Conservation (phyloP, 371 early-diverging fungal species). For the Mortierella sp. region DNA sequence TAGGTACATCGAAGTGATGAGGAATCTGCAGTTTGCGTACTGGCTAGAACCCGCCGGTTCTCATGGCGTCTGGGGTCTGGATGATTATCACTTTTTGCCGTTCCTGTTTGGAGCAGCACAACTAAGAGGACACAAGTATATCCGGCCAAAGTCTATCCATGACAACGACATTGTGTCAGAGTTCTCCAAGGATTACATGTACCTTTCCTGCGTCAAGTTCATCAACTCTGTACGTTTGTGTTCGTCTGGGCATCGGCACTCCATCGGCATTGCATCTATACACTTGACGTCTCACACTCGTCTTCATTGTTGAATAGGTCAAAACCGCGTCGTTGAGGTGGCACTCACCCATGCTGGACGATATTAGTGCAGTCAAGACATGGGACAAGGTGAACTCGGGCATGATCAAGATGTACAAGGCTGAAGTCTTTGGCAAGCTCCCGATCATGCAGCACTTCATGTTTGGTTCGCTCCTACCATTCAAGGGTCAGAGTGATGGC, state of each 20-base stretch:
- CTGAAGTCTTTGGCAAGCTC: constrained; percentile 94
- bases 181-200: constrained; percentile 90
- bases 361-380: constrained; percentile 90
- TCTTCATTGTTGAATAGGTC: constrained; percentile 22
- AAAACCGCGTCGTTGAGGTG: constrained; percentile 72
- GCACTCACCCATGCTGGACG: constrained; percentile 98
- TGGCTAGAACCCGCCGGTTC: constrained; percentile 99
- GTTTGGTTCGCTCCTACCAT: constrained; percentile 83
- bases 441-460: constrained; percentile 99
- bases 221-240: constrained; percentile 74
- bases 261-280: not conserved
- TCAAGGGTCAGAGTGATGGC: constrained; percentile 62
- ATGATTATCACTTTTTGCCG: constrained; percentile 98
- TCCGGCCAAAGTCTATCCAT: constrained; percentile 87
- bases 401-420: constrained; percentile 98
- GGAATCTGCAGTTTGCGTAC: constrained; percentile 91
- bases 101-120: constrained; percentile 96
- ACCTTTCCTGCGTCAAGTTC: constrained; percentile 91
- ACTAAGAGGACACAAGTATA: constrained; percentile 81
- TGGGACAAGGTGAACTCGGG: constrained; percentile 97
- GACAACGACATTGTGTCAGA: constrained; percentile 85
- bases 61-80: constrained; percentile 99
- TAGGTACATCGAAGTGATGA: constrained; percentile 90
- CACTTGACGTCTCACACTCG: not conserved
- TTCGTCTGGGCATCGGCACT: not conserved